phyloP scores from a whole-genome alignment of 345 rosid species.

The Lepidium didymum region DNA sequence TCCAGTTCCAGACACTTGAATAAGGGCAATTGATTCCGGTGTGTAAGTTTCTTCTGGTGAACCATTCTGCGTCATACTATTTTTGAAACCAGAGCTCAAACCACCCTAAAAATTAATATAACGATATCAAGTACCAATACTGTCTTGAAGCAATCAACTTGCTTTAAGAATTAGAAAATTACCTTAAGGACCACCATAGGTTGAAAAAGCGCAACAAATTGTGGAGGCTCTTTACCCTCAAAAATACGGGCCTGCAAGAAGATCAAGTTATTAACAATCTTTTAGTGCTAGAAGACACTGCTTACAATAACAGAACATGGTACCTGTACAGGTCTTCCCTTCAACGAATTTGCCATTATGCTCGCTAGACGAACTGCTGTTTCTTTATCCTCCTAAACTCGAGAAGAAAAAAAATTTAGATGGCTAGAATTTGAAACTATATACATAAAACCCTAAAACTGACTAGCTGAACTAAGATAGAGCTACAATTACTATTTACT shows the following conservation, averaged over 20 bases:
- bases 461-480: not conserved
- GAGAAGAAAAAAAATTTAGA: not conserved
- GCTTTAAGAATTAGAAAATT: constrained; percentile 2
- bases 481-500: not conserved
- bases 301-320: constrained; percentile 9
- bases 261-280: constrained; percentile 11
- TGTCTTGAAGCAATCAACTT: constrained; percentile 12
- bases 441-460: not conserved
- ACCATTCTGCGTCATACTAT: constrained; percentile 52
- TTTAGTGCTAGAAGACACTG: not conserved
- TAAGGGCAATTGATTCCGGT: constrained; percentile 63
- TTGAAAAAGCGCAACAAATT: constrained; percentile 83
- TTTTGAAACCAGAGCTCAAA: constrained; percentile 85
- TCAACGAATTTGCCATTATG: constrained; percentile 71
- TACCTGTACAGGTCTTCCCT: constrained; percentile 96
- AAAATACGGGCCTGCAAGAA: constrained; percentile 68
- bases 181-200: constrained; percentile 95
- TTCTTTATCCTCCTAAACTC: constrained; percentile 77
- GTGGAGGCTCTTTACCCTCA: constrained; percentile 96
- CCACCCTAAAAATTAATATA: constrained; percentile 61
- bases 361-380: constrained; percentile 68
- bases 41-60: constrained; percentile 64
- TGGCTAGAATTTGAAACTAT: not conserved
- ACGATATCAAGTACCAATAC: constrained; percentile 16
- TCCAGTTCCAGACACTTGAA: constrained; percentile 76